Percentiles rank a stretch among this genome's conserved stretches.
Conservation (phyloP, 2,329 filamentous ascomycete species). For the Aspergillus ochraceus region DNA sequence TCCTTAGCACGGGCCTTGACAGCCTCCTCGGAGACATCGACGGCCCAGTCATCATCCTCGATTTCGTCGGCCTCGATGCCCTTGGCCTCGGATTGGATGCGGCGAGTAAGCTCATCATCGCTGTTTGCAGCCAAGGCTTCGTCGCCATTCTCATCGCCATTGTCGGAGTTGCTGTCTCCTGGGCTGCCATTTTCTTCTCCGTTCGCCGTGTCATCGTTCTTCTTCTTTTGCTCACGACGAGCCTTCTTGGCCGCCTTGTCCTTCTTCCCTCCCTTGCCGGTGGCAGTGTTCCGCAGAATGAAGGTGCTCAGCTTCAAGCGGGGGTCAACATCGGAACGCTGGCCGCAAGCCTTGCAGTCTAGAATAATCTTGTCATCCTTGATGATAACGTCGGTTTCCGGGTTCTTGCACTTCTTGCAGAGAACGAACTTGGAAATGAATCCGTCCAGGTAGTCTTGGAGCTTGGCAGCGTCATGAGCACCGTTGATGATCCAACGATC, state of each 20-base stretch:
- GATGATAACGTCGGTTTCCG: slow-evolving; percentile 93
- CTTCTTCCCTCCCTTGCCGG: slow-evolving; percentile 89
- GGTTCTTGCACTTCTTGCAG: slow-evolving; percentile 99
- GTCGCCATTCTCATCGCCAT: slow-evolving; percentile 65
- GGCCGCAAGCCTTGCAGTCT: slow-evolving; percentile 98
- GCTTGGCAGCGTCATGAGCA: slow-evolving; percentile 89
- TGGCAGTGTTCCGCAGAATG: slow-evolving; percentile 86
- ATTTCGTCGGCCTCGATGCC: slow-evolving; percentile 65
- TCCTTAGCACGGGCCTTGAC: slow-evolving; percentile 91
- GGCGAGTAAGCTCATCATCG: slow-evolving; percentile 87
- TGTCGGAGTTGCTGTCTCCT: slow-evolving; percentile 64
- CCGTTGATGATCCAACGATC: slow-evolving; percentile 99
- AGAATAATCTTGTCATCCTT: slow-evolving; percentile 90
- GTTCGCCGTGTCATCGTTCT: slow-evolving; percentile 54
- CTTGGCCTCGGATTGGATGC: slow-evolving; percentile 66
- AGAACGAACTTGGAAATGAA: slow-evolving; percentile 99
- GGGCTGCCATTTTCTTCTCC: slow-evolving; percentile 62
- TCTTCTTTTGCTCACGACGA: slow-evolving; percentile 74
- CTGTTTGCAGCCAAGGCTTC: slow-evolving; percentile 70
- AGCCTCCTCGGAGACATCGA: slow-evolving; percentile 93
- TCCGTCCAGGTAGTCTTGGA: slow-evolving; percentile 96
- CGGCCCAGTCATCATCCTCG: slow-evolving; percentile 84
- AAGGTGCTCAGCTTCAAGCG: slow-evolving; percentile 95
- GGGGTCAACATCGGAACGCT: slow-evolving; percentile 86
- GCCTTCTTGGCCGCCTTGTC: slow-evolving; percentile 95